Base-by-base conservation (phyloP, 202 grass and related monocot species). In the Schoenoplectus tabernaemontani region DNA sequence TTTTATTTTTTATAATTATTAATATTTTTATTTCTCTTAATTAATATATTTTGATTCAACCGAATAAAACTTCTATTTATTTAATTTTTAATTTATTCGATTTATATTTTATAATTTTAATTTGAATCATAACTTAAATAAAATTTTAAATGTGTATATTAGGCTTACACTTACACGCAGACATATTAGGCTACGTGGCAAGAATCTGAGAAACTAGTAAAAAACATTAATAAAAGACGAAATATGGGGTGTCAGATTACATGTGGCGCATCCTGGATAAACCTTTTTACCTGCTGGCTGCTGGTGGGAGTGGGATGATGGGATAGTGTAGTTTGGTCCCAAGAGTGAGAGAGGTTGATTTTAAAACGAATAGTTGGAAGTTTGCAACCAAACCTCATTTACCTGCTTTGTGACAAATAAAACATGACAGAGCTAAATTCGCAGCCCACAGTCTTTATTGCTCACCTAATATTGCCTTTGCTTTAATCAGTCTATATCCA, bases 361-460 rank as follows among this genome's bases (percentile, higher is more conserved):
- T 47, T 47, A 47, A 9, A 47, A 47, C 1, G 11, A 50, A 50
- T 9, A 13, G 47, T 50, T 48, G 41, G 33, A 73, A 32, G n/a
- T 43, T 50, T 71, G 66, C 22, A 51, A 73, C 69, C 46, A 54
- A 50, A 74, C 69, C 69, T 16, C 46, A 73, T 30, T 67, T 2
- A 75, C 47, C 70, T 56, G 70, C 47, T 23, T 75, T n/a, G 1
- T 53, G 28, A 75, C 70, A 54, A 75, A 75, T 75, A 10, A 7
- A 34, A 75, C 3, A 75, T 75, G 70, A 75, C 70, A 75, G 4
- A 10, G 23, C 28, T 54, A 53, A 34, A 73, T 73, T 26, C 26
- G 26, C 16, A 75, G 0, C 47, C 1, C 28, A 19, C 30, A 54
- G 16, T 36, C 28, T 54, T 19, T 56, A 54, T 75, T 2, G 30